Conservation (phyloP, 1,284 basidiomycete genomes). For the Pholiota adiposa region DNA sequence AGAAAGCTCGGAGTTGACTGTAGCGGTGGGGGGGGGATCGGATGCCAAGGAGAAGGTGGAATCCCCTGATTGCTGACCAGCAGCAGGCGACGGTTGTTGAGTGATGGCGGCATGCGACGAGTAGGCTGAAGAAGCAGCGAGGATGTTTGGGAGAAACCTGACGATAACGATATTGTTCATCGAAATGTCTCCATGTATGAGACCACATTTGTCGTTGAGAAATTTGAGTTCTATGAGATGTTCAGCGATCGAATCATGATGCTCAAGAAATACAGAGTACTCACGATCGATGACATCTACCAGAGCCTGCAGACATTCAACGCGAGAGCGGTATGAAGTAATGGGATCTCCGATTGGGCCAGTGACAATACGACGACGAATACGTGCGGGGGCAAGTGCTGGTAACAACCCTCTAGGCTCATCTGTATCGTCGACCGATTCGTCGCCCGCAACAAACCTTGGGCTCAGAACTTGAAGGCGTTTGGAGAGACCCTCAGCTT, state of each 20-base stretch:
- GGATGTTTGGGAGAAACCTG: neutral
- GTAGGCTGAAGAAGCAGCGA: neutral
- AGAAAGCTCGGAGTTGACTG: neutral
- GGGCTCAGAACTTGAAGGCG: slow-evolving; percentile 1
- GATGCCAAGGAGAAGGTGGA: neutral
- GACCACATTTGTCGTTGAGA: neutral
- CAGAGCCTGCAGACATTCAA: neutral
- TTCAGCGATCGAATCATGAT: neutral
- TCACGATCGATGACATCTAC: neutral
- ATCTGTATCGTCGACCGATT: neutral
- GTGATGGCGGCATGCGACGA: neutral
- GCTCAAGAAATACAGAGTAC: neutral
- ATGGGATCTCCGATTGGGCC: slow-evolving; percentile 15
- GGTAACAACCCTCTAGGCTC: neutral
- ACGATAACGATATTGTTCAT: neutral
- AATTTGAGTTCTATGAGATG: neutral
- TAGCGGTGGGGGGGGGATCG: neutral
- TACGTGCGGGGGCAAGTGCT: neutral
- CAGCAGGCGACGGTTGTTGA: neutral
- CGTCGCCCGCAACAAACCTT: neutral
- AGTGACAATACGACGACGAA: slow-evolving; percentile 9
- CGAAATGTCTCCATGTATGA: neutral
- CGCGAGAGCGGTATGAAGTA: slow-evolving; percentile 1
- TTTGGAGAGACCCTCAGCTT: neutral
- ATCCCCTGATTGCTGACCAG: neutral